Percentiles rank a stretch among this genome's conserved stretches.
Conservation (phyloP, 1,284 basidiomycete species). For the Coniferiporia sulphurascens region DNA sequence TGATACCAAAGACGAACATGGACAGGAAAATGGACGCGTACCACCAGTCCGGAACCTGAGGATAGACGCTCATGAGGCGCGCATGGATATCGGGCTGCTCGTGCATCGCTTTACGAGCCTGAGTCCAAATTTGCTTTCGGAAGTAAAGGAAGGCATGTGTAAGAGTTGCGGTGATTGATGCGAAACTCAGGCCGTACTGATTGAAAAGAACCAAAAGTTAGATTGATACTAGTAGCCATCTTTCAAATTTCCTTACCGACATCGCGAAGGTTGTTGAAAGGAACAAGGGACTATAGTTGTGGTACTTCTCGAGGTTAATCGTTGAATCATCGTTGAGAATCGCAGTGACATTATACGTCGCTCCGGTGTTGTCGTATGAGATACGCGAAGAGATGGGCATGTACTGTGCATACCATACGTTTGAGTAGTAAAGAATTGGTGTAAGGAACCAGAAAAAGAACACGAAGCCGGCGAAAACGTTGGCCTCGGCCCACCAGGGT, state of each 20-base stretch:
- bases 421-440: slow-evolving; percentile 32
- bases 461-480: slow-evolving; percentile 75
- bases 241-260: slow-evolving; percentile 35
- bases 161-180: slow-evolving; percentile 25
- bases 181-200: slow-evolving; percentile 21
- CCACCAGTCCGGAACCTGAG: slow-evolving; percentile 25
- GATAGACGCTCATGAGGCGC: slow-evolving; percentile 25
- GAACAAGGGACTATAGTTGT: slow-evolving; percentile 54
- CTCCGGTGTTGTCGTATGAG: slow-evolving; percentile 31
- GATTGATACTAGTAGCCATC: slow-evolving; percentile 26
- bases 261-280: slow-evolving; percentile 65
- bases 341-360: slow-evolving; percentile 37
- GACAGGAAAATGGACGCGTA: slow-evolving; percentile 18
- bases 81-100: slow-evolving; percentile 26
- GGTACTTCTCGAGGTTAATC: slow-evolving; percentile 48
- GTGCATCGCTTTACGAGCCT: slow-evolving; percentile 24
- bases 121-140: slow-evolving; percentile 30
- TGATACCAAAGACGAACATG: slow-evolving; percentile 20
- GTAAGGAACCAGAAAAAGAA: slow-evolving; percentile 60
- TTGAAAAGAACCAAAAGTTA: background rate
- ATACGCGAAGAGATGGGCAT: slow-evolving; percentile 39
- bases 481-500: slow-evolving; percentile 77
- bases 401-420: slow-evolving; percentile 37
- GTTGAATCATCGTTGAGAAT: slow-evolving; percentile 49
- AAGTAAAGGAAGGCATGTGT: slow-evolving; percentile 34